Evolutionary conservation across 2,329 filamentous ascomycete species (phyloP).

Genomic region (Fusarium goolgardi): DNA sequence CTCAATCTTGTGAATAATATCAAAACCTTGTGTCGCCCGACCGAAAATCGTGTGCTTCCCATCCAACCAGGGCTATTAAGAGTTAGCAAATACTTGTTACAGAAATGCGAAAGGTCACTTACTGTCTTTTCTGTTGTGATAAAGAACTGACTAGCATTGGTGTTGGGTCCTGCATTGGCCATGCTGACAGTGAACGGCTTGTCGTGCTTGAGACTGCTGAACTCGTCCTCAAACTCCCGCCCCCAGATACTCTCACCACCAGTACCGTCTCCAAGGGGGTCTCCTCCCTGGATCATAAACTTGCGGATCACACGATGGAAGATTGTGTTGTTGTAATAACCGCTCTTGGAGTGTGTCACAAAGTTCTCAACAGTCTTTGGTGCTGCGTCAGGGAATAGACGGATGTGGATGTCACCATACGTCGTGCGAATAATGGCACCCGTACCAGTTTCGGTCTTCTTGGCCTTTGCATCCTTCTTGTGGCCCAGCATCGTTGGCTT

Average conservation of each 20-base stretch:
- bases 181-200: slow-evolving; percentile 97
- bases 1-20: slow-evolving; percentile 96
- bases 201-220: slow-evolving; percentile 90
- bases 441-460: slow-evolving; percentile 77
- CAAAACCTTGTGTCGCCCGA: slow-evolving; percentile 86
- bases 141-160: slow-evolving; percentile 97
- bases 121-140: slow-evolving; percentile 97
- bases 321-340: slow-evolving; percentile 97
- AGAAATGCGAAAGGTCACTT: slow-evolving; percentile 52
- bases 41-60: slow-evolving; percentile 98
- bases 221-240: slow-evolving; percentile 95
- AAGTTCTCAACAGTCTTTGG: slow-evolving; percentile 98
- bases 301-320: slow-evolving; percentile 98
- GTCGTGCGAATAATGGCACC: slow-evolving; percentile 91
- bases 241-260: slow-evolving; percentile 94
- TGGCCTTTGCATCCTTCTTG: slow-evolving; percentile 64
- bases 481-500: slow-evolving; percentile 77
- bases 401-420: slow-evolving; percentile 92
- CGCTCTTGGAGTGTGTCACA: slow-evolving; percentile 86
- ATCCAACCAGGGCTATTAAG: slow-evolving; percentile 83
- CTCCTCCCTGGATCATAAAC: slow-evolving; percentile 99
- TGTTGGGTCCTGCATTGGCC: slow-evolving; percentile 96
- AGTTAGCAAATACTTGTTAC: slow-evolving; percentile 21
- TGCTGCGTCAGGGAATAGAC: slow-evolving; percentile 91
- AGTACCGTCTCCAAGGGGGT: slow-evolving; percentile 90